Percentiles rank a stretch among this genome's conserved stretches.
These are phyloP conservation scores for Noccaea bulbosa DNA, from an alignment of 345 rosid species.

Conservation along the genomic window DNA sequence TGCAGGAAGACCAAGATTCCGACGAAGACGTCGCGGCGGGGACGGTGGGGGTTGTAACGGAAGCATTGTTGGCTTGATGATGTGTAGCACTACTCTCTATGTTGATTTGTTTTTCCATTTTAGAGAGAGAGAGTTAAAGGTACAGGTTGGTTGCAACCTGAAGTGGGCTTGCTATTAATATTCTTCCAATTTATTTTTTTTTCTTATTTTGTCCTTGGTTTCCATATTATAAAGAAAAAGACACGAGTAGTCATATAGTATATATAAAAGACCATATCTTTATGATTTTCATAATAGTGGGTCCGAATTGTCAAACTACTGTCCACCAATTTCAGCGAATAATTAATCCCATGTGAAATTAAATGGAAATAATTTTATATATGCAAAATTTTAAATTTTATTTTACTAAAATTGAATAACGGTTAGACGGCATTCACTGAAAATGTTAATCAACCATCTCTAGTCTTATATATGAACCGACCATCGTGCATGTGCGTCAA, in stretches of 20 bases:
- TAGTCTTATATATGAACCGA: constrained; percentile 21
- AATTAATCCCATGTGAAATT: constrained; percentile 37
- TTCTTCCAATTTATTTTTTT: constrained; percentile 20
- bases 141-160: constrained; percentile 27
- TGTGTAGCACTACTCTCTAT: constrained; percentile 47
- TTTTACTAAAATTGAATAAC: neutral
- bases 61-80: constrained; percentile 29
- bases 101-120: constrained; percentile 47
- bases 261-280: neutral
- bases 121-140: constrained; percentile 40
- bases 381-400: neutral
- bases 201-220: neutral
- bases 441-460: constrained; percentile 19
- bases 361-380: constrained; percentile 21
- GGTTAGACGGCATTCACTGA: constrained; percentile 17
- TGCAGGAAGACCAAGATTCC: constrained; percentile 34
- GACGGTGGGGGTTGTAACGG: constrained; percentile 36
- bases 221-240: constrained; percentile 32
- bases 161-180: constrained; percentile 41
- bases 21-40: constrained; percentile 33
- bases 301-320: constrained; percentile 19
- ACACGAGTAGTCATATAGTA: neutral
- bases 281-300: constrained; percentile 24
- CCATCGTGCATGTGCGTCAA: constrained; percentile 15
- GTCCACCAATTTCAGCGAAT: constrained; percentile 21